Evolutionary conservation across 108 stramenopile species (phyloP), one percentile per base, ranked within the genome.

Genomic region (Asterionellopsis glacialis): DNA sequence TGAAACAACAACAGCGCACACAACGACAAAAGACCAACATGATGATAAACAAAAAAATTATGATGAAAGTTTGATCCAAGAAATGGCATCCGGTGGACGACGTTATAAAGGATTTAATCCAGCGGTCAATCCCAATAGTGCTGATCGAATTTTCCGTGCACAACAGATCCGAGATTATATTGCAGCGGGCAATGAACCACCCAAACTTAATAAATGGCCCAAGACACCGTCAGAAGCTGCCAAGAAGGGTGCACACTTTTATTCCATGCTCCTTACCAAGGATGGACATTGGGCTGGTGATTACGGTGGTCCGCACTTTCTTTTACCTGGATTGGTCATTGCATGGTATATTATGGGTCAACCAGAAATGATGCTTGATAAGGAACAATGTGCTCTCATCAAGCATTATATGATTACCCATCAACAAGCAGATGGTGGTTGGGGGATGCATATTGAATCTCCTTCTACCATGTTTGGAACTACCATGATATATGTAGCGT

Each of bases 361-460:
- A 38, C 84, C 84, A n/a, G 47, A 49, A n/a, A 59, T 59, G 1
- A 80, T 87, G 77, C 57, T 93, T 26, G 71, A 85, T 55, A 60
- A 74, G 43, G 58, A 75, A 28, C 76, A 85, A 42, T 59, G 65
- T 27, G 82, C 64, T 19, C 81, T 98, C 55, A 75, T 91, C 75
- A 68, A 74, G 23, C 93, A 98, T 65, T 91, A 93, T 67, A 79
- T 98, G 13, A 72, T 64, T 53, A 85, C 83, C 42, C 98, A 99
- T 65, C 97, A 99, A 74, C 98, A 98, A 68, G 66, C 75, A 13
- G 97, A 99, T 72, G 98, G 98, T 2, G 97, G 97, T 51, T 99
- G 98, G 98, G 98, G 98, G 25, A 96, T 95, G 25, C 98, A 99
- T 64, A 89, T 99, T 56, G 97, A 99, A 77, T 87, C 93, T 43